Conservation (phyloP, 2,329 filamentous ascomycete species). For the Byssothecium circinans region DNA sequence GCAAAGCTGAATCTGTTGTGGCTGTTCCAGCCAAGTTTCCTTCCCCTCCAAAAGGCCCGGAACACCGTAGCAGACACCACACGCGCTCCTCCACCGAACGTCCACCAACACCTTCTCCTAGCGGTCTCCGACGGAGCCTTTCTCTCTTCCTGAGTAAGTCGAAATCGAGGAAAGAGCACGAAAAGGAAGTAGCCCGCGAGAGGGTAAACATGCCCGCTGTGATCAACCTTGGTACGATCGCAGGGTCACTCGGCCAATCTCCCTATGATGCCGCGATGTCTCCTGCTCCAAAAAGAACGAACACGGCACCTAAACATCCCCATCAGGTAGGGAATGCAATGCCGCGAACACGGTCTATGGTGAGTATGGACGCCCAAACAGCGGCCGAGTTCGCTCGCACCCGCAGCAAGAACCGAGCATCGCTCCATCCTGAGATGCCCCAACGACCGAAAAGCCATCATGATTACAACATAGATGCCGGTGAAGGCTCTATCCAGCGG, state of each 20-base stretch:
- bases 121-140: conserved; percentile 27
- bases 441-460: conserved; percentile 34
- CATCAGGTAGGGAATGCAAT: conserved; percentile 37
- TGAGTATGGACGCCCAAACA: conserved; percentile 39
- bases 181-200: conserved; percentile 1
- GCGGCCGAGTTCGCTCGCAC: conserved; percentile 40
- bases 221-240: conserved; percentile 47
- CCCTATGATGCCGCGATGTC: conserved; percentile 49
- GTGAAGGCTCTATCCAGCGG: conserved; percentile 23
- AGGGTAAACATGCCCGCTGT: conserved; percentile 19
- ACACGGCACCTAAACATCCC: conserved; percentile 35
- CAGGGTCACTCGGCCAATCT: conserved; percentile 45
- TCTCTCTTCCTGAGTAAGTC: conserved; percentile 36
- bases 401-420: conserved; percentile 38
- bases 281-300: conserved; percentile 13
- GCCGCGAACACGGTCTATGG: conserved; percentile 33
- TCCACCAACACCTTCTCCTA: conserved; percentile 24
- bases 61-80: conserved; percentile 12
- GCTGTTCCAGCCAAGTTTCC: conserved; percentile 15
- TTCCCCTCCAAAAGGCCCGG: conserved; percentile 10
- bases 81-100: conserved; percentile 21
- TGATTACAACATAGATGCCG: conserved; percentile 25
- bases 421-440: conserved; percentile 18
- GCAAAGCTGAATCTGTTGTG: conserved; percentile 1
- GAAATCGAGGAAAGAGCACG: conserved; percentile 25